Evolutionary conservation across 1,139 yeast species (phyloP).

Genomic region (Suhomyces bokatorum): DNA sequence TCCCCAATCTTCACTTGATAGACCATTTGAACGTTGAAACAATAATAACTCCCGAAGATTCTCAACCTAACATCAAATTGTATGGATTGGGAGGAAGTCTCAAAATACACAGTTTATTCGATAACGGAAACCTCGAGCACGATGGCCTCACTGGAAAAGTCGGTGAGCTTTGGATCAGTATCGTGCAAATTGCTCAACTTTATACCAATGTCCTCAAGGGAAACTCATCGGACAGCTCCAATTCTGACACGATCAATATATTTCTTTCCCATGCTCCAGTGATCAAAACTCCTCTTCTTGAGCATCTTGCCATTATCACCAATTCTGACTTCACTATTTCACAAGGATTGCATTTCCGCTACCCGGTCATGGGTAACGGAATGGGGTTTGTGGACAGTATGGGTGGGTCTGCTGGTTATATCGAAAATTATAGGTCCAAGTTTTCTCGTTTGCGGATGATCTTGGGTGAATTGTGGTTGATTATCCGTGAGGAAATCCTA

Average conservation of each 20-base stretch:
- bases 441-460: constrained; percentile 63
- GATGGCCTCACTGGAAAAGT: constrained; percentile 52
- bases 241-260: constrained; percentile 50
- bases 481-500: constrained; percentile 54
- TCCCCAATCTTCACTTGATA: constrained; percentile 60
- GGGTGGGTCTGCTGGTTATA: constrained; percentile 38
- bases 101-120: constrained; percentile 67
- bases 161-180: constrained; percentile 76
- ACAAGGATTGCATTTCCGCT: constrained; percentile 71
- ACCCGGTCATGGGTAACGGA: constrained; percentile 72
- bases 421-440: constrained; percentile 62
- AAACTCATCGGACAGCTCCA: not conserved
- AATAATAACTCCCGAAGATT: constrained; percentile 37
- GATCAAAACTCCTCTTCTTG: constrained; percentile 62
- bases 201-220: constrained; percentile 18
- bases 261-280: constrained; percentile 70
- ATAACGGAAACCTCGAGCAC: constrained; percentile 51
- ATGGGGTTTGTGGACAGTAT: constrained; percentile 57
- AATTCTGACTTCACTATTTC: constrained; percentile 73
- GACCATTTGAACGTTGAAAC: constrained; percentile 56
- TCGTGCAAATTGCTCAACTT: constrained; percentile 67
- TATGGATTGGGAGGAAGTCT: constrained; percentile 75
- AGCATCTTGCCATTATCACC: constrained; percentile 65
- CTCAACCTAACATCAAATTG: constrained; percentile 49
- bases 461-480: constrained; percentile 64